A percentile compares a stretch with the other conserved stretches of the same genome.
phyloP scores from a whole-genome alignment of 139 green algal species.

The Chlamydomonas eustigma region DNA sequence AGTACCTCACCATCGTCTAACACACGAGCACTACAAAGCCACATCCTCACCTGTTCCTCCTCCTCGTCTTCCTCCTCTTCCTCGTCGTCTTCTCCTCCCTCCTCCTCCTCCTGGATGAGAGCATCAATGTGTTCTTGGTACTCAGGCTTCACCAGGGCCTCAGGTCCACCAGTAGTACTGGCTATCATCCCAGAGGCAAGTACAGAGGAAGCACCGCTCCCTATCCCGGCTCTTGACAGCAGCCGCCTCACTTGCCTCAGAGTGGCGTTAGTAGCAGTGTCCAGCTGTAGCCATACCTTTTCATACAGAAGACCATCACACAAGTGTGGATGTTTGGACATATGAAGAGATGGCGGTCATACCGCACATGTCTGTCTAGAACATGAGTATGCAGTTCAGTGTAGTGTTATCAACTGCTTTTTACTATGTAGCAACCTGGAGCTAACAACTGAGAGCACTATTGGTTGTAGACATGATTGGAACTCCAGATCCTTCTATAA shows the following conservation, averaged over 20 bases:
- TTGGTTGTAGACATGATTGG: too few relatives aligned
- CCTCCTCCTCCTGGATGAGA: constrained; percentile 16
- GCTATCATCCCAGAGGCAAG: too few relatives aligned
- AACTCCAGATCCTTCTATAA: too few relatives aligned
- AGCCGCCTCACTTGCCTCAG: constrained; percentile 32
- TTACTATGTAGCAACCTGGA: too few relatives aligned
- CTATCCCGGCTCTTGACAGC: neutral
- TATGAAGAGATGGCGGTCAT: neutral
- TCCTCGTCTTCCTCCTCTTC: constrained; percentile 10
- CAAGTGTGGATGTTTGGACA: neutral
- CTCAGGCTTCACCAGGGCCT: constrained; percentile 31
- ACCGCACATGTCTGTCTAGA: too few relatives aligned
- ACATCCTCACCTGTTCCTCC: too few relatives aligned
- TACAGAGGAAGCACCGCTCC: too few relatives aligned
- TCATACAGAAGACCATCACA: neutral
- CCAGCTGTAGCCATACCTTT: constrained; percentile 38
- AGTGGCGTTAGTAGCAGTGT: constrained; percentile 16
- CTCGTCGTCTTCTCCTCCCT: neutral
- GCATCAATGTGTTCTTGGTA: constrained; percentile 32
- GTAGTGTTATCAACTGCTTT: too few relatives aligned
- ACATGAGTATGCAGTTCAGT: too few relatives aligned
- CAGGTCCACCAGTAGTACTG: neutral
- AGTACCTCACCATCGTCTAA: too few relatives aligned
- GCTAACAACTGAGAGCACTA: too few relatives aligned
- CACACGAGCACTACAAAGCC: too few relatives aligned